Evolutionary conservation across 169 alveolate species (phyloP).

Genomic region (Miamiensis avidus): DNA sequence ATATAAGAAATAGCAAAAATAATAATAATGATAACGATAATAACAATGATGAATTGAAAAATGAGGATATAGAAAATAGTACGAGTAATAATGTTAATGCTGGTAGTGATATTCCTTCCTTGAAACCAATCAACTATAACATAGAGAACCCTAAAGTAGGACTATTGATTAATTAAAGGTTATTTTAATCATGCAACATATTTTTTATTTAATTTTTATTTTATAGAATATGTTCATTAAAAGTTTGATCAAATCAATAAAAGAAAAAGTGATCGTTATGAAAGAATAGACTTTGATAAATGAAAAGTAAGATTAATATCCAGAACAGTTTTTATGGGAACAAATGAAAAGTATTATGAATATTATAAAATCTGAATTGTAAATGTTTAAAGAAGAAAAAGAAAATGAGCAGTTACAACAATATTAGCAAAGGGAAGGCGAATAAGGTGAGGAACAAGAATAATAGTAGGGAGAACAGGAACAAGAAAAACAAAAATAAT

Average conservation of each 20-base stretch:
- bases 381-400: neutral
- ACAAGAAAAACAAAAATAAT: no score
- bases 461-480: neutral
- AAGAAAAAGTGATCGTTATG: neutral
- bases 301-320: neutral
- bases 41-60: neutral
- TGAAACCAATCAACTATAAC: no score
- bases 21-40: neutral
- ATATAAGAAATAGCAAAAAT: no score
- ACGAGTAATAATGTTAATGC: neutral
- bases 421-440: neutral
- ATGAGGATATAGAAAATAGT: neutral
- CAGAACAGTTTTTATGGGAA: neutral
- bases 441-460: neutral
- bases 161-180: no score
- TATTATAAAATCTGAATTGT: neutral
- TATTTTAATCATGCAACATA: no score
- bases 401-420: neutral
- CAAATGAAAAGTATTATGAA: no score
- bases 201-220: no score
- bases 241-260: no score
- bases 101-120: neutral
- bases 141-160: no score
- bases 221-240: neutral
- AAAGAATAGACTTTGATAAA: neutral